Evolutionary conservation across 768 basidiomycete genomes (phyloP).

Genomic region (Tremella mesenterica): DNA sequence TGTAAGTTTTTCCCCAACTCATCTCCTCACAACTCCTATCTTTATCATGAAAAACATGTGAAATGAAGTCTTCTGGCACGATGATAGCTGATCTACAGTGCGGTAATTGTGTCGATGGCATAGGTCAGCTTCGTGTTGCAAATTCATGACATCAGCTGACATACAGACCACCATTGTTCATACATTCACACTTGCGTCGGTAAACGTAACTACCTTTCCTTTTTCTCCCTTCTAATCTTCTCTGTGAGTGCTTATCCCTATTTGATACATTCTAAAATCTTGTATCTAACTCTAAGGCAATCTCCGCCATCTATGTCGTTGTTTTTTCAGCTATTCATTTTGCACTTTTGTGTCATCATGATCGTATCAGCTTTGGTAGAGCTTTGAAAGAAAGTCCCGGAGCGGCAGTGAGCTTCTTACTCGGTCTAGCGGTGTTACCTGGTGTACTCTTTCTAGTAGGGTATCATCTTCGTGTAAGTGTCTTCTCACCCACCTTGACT

Average conservation of each 20-base stretch:
- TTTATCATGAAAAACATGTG: no score
- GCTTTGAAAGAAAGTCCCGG: conserved; percentile 55
- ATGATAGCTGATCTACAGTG: conserved; percentile 52
- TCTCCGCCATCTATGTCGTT: conserved; percentile 65
- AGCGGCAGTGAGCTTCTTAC: conserved; percentile 68
- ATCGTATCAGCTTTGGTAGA: conserved; percentile 51
- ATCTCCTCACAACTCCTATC: no score
- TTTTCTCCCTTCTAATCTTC: conserved; percentile 71
- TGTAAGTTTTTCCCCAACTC: conserved; percentile 54
- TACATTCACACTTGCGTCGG: conserved; percentile 88
- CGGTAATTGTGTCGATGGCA: conserved; percentile 93
- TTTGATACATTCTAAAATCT: background rate
- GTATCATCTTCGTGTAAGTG: conserved; percentile 77
- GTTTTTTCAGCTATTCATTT: conserved; percentile 76
- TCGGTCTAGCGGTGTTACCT: conserved; percentile 68
- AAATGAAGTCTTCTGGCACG: background rate
- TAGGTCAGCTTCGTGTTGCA: conserved; percentile 85
- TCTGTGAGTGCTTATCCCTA: conserved; percentile 52
- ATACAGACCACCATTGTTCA: conserved; percentile 45
- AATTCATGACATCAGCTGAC: background rate
- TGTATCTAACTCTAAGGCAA: conserved; percentile 50
- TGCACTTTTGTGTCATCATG: conserved; percentile 55
- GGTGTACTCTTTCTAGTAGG: conserved; percentile 67
- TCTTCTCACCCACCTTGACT: background rate
- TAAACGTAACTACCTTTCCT: conserved; percentile 87